These are phyloP conservation scores for Mucor racemosus DNA, from an alignment of 371 early-diverging fungal species.

Conservation along the genomic window DNA sequence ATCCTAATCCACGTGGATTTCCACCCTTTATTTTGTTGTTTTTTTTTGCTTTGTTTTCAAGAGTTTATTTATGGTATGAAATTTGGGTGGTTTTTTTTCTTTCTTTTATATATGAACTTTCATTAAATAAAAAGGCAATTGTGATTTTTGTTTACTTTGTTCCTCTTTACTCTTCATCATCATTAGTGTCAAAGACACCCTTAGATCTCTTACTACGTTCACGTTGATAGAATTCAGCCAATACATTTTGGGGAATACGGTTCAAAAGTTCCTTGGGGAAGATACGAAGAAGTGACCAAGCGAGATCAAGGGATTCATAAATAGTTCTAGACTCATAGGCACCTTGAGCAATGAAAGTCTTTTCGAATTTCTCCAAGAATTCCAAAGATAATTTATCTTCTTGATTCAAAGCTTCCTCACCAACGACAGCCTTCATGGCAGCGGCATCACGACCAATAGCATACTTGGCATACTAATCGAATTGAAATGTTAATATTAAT, in stretches of 20 bases:
- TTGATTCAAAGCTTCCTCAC: slow-evolving; percentile 98
- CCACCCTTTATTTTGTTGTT: not conserved
- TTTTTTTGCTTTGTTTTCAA: not conserved
- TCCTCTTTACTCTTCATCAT: slow-evolving; percentile 34
- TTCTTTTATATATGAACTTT: not conserved
- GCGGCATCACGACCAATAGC: slow-evolving; percentile 99
- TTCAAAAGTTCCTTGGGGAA: slow-evolving; percentile 99
- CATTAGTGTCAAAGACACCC: slow-evolving; percentile 55
- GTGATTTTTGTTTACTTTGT: not conserved
- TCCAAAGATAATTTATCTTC: slow-evolving; percentile 99
- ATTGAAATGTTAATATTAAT: not conserved
- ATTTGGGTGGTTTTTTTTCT: slow-evolving; percentile 4
- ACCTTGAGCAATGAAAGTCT: slow-evolving; percentile 95
- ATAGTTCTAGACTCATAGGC: slow-evolving; percentile 96
- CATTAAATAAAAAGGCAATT: not conserved
- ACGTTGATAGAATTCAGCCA: slow-evolving; percentile 95
- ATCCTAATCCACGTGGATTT: not conserved
- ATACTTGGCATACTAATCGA: slow-evolving; percentile 96
- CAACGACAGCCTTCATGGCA: slow-evolving; percentile 99
- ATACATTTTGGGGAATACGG: slow-evolving; percentile 97
- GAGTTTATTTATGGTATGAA: slow-evolving; percentile 11
- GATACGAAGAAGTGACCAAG: slow-evolving; percentile 98
- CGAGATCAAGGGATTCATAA: slow-evolving; percentile 97
- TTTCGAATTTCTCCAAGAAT: slow-evolving; percentile 99
- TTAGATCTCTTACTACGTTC: slow-evolving; percentile 69